phyloP scores from a whole-genome alignment of 1,284 basidiomycete species.

The Pseudozyma sp. region DNA sequence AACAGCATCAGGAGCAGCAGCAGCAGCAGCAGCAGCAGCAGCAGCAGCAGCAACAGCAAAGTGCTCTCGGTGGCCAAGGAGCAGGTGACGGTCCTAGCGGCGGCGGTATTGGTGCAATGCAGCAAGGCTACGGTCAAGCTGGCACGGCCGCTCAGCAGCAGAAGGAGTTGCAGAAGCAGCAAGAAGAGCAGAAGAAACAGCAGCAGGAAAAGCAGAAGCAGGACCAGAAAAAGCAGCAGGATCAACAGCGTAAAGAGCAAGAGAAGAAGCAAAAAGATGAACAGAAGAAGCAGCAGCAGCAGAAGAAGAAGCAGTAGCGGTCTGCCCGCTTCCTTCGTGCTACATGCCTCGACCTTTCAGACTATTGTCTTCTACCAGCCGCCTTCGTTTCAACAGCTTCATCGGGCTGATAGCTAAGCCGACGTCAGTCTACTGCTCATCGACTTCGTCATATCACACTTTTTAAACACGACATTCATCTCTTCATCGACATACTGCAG shows the following conservation, averaged over 20 bases:
- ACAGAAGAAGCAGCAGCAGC: slow-evolving; percentile 5
- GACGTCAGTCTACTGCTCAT: too few species aligned
- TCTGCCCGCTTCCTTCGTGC: too few species aligned
- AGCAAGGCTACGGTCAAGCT: neutral
- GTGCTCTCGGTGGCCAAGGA: neutral
- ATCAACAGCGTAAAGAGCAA: slow-evolving; percentile 68
- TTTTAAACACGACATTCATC: too few species aligned
- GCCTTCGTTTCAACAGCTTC: too few species aligned
- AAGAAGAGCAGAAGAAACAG: slow-evolving; percentile 80
- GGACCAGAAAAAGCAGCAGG: slow-evolving; percentile 7
- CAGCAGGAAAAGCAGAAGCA: slow-evolving; percentile 62
- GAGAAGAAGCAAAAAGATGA: slow-evolving; percentile 9
- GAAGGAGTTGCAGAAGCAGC: slow-evolving; percentile 75
- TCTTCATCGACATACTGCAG: too few species aligned
- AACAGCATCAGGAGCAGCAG: too few species aligned
- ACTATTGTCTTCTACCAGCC: too few species aligned
- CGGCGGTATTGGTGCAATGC: neutral
- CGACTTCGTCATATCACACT: too few species aligned
- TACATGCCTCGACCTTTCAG: neutral
- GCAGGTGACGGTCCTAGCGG: neutral
- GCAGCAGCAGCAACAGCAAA: neutral
- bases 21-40: neutral
- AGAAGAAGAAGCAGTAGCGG: neutral
- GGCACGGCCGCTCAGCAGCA: slow-evolving; percentile 70
- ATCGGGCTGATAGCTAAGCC: too few species aligned